Evolutionary conservation across 2,329 filamentous ascomycete species (phyloP).

Genomic region (Decorospora gaudefroyi): DNA sequence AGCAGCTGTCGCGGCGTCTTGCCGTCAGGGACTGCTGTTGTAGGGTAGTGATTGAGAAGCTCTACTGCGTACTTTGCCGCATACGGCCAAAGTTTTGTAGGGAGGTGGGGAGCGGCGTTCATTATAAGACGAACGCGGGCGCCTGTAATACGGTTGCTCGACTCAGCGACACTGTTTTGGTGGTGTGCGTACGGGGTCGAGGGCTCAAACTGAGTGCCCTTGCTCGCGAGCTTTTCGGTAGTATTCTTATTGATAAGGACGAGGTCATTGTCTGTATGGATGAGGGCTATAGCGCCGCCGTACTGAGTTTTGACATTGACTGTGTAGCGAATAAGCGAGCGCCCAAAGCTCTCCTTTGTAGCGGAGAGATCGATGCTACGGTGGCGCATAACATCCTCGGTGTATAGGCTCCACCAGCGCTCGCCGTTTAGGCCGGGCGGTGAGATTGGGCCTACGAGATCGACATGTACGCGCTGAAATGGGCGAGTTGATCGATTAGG

Average conservation of each 20-base stretch:
- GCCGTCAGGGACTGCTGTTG: not conserved
- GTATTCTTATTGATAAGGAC: constrained; percentile 1
- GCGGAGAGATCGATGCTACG: not conserved
- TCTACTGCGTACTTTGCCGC: constrained; percentile 1
- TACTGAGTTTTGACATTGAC: not conserved
- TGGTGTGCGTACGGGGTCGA: not conserved
- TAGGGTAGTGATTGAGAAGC: not conserved
- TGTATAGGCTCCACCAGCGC: constrained; percentile 1
- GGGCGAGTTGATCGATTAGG: not conserved
- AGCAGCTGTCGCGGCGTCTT: not conserved
- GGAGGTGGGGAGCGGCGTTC: not conserved
- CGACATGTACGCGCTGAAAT: constrained; percentile 2
- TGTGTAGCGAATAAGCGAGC: not conserved
- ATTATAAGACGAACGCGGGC: not conserved
- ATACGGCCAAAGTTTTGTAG: not conserved
- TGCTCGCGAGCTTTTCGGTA: not conserved
- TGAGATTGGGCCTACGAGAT: constrained; percentile 1
- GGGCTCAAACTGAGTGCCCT: constrained; percentile 1
- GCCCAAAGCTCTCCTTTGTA: not conserved
- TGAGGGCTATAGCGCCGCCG: not conserved
- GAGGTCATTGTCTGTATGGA: constrained; percentile 1
- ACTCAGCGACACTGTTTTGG: constrained; percentile 1
- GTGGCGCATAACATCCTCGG: constrained; percentile 1
- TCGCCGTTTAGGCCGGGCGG: constrained; percentile 1
- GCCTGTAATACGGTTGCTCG: not conserved